A percentile compares a stretch with the other conserved stretches of the same genome.
These are phyloP conservation scores for Leavenworthia alabamica DNA, from an alignment of 345 rosid species.

Conservation along the genomic window DNA sequence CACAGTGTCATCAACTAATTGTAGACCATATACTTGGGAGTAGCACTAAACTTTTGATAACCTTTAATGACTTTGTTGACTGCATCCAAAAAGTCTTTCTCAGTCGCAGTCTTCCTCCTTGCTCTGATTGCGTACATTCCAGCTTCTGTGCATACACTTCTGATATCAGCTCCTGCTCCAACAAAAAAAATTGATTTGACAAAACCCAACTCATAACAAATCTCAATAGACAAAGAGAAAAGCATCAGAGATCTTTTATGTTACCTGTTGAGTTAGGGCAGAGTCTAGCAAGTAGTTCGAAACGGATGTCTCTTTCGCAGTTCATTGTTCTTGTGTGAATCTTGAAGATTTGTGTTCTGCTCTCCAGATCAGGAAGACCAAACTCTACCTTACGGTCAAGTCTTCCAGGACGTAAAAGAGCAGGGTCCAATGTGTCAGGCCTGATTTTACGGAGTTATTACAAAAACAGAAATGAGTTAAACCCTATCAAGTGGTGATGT, in stretches of 20 bases:
- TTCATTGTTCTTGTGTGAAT: conserved; percentile 92
- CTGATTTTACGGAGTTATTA: conserved; percentile 28
- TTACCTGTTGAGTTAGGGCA: conserved; percentile 90
- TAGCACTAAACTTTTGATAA: conserved; percentile 91
- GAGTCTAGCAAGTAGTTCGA: conserved; percentile 87
- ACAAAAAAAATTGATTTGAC: too few relatives aligned
- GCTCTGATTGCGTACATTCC: conserved; percentile 95
- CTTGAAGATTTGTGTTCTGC: conserved; percentile 89
- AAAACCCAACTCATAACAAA: background rate
- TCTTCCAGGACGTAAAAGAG: conserved; percentile 85
- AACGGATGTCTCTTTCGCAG: conserved; percentile 84
- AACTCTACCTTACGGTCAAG: conserved; percentile 94
- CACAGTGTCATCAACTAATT: conserved; percentile 31
- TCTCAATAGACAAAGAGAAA: background rate
- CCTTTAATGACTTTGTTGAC: conserved; percentile 96
- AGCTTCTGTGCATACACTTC: conserved; percentile 96
- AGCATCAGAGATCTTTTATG: background rate
- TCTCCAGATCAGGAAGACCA: conserved; percentile 88
- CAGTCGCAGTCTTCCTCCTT: conserved; percentile 84
- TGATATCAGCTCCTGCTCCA: conserved; percentile 95
- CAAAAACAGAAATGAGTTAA: background rate
- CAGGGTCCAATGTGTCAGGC: conserved; percentile 94
- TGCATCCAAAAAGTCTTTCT: conserved; percentile 95
- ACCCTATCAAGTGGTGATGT: too few relatives aligned
- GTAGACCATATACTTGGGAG: conserved; percentile 94